Evolutionary conservation across 345 rosid genomes (phyloP).

Genomic region (Populus nigra): DNA sequence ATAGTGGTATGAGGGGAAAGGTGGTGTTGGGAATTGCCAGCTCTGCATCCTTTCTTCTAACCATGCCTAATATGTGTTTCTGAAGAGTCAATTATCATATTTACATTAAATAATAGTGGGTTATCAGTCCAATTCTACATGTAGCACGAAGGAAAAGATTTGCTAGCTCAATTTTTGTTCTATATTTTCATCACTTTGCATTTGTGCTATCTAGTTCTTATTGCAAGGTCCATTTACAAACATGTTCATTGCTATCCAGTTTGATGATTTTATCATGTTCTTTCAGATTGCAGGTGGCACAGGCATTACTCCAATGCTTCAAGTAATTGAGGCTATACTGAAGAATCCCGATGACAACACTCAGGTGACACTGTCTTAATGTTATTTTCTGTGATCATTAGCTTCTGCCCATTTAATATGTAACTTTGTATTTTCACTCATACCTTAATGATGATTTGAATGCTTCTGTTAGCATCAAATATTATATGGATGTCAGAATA

Average conservation of each 20-base stretch:
- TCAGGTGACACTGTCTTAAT: conserved; percentile 44
- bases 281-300: conserved; percentile 89
- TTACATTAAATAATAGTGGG: neutral
- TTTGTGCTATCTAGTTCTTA: neutral
- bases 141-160: neutral
- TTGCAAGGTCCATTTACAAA: neutral
- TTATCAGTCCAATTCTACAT: neutral
- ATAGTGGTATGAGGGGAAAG: neutral
- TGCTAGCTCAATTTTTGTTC: neutral
- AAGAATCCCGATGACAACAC: conserved; percentile 91
- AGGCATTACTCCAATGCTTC: conserved; percentile 98
- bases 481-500: neutral
- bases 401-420: neutral
- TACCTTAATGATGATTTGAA: neutral
- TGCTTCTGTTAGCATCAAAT: neutral
- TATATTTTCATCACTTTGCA: neutral
- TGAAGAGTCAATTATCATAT: neutral
- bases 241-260: neutral
- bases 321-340: conserved; percentile 81
- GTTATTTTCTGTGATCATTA: neutral
- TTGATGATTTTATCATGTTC: conserved; percentile 5
- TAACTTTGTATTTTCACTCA: neutral
- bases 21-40: no score
- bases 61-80: neutral
- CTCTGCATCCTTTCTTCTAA: neutral